These are phyloP conservation scores for Cucurbita maxima DNA, from an alignment of 306 rosid genomes.

Conservation along the genomic window DNA sequence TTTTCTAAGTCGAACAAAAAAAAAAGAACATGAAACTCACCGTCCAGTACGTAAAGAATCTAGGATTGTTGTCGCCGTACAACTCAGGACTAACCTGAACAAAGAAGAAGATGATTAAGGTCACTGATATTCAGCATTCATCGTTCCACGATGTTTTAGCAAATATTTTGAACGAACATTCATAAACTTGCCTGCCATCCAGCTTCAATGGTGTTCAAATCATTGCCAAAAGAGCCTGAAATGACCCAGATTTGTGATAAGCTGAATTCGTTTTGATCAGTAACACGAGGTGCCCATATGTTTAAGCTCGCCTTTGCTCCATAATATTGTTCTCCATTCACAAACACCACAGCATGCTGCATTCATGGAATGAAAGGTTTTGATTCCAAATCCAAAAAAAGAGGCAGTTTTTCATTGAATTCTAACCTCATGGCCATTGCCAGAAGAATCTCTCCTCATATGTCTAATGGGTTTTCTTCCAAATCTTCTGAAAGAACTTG, in stretches of 20 bases:
- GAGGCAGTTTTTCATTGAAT: neutral
- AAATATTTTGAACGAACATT: too few species aligned
- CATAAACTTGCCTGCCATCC: slow-evolving; percentile 55
- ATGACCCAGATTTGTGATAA: slow-evolving; percentile 74
- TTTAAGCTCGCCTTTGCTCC: slow-evolving; percentile 63
- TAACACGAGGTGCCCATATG: slow-evolving; percentile 53
- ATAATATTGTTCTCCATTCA: slow-evolving; percentile 65
- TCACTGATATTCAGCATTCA: too few species aligned
- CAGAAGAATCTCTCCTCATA: slow-evolving; percentile 69
- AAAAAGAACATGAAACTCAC: slow-evolving; percentile 25
- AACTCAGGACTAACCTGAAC: slow-evolving; percentile 60
- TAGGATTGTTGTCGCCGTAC: slow-evolving; percentile 61
- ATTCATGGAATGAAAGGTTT: too few species aligned
- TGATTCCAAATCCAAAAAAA: too few species aligned
- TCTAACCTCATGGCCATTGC: slow-evolving; percentile 90
- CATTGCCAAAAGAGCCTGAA: slow-evolving; percentile 61
- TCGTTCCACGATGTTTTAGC: too few species aligned
- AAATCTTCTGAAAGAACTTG: slow-evolving; percentile 53
- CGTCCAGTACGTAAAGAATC: slow-evolving; percentile 74
- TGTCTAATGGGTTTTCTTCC: slow-evolving; percentile 57
- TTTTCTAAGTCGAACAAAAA: neutral
- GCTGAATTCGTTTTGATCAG: slow-evolving; percentile 51
- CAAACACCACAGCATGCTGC: slow-evolving; percentile 99
- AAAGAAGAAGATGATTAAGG: too few species aligned
- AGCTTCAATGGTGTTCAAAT: slow-evolving; percentile 67